Percentiles rank a stretch among this genome's conserved stretches.
These are phyloP conservation scores for Solanum lignicaule DNA, from an alignment of 257 asterid species.

Conservation along the genomic window DNA sequence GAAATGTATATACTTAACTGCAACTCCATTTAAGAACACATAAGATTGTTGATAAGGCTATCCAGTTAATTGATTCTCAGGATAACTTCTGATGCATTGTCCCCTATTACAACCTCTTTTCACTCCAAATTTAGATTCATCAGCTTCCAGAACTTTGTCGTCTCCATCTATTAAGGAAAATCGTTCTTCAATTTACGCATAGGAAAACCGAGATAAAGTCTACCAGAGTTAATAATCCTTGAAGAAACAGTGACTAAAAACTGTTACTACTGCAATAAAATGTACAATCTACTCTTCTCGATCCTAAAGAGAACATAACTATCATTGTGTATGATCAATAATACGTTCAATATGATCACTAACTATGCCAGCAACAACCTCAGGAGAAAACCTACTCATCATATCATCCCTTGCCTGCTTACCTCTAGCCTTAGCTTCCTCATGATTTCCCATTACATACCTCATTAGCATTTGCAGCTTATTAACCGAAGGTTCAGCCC, in stretches of 20 bases:
- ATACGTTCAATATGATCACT: slow-evolving; percentile 29
- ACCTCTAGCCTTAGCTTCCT: slow-evolving; percentile 55
- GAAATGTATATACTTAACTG: background rate
- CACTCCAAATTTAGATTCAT: background rate
- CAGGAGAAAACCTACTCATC: slow-evolving; percentile 49
- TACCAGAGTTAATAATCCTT: background rate
- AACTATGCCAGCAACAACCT: slow-evolving; percentile 47
- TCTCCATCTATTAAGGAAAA: background rate
- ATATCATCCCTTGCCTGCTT: slow-evolving; percentile 58
- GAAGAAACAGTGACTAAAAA: background rate
- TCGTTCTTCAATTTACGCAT: background rate
- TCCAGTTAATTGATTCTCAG: background rate
- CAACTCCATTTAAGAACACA: too few relatives aligned
- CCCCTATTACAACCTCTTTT: background rate
- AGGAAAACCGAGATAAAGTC: background rate
- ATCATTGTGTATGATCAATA: slow-evolving; percentile 2
- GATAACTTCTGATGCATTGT: background rate
- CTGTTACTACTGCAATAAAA: background rate
- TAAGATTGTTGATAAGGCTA: background rate
- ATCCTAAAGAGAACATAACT: background rate
- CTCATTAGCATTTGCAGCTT: slow-evolving; percentile 54
- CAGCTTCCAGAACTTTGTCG: background rate
- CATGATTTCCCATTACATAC: slow-evolving; percentile 24
- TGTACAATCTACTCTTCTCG: background rate
- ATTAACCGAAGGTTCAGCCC: slow-evolving; percentile 80